These are phyloP conservation scores for Volvox africanus DNA, from an alignment of 139 green algal species.

Conservation along the genomic window DNA sequence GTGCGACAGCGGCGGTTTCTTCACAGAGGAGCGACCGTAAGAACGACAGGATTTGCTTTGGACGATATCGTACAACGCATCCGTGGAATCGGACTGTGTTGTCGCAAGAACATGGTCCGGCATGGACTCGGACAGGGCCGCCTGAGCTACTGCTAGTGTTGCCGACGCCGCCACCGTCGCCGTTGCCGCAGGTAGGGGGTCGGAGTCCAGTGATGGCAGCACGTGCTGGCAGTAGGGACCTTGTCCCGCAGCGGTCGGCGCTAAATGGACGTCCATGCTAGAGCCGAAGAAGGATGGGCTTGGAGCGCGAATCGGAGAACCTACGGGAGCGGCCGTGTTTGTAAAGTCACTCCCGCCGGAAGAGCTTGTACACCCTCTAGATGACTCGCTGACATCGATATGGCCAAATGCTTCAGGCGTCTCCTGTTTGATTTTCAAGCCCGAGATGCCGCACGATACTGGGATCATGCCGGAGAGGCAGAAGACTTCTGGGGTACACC, in stretches of 20 bases:
- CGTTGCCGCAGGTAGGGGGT: neutral
- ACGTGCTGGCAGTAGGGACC: no score
- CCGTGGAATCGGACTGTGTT: neutral
- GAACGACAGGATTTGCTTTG: neutral
- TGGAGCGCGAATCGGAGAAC: neutral
- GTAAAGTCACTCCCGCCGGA: neutral
- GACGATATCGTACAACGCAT: neutral
- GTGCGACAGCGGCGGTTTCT: conserved; percentile 64
- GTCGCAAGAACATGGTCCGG: neutral
- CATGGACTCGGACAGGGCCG: neutral
- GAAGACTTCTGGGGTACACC: neutral
- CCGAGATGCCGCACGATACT: neutral
- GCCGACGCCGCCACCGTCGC: neutral
- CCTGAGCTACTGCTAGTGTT: neutral
- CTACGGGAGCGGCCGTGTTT: neutral
- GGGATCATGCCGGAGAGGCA: neutral
- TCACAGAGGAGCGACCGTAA: neutral
- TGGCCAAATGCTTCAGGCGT: neutral
- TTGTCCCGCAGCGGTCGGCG: no score
- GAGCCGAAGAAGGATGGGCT: neutral
- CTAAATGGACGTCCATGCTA: neutral
- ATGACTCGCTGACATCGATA: neutral
- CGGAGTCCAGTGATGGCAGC: neutral
- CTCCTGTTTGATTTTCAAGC: conserved; percentile 5
- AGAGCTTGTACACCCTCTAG: neutral